phyloP scores from a whole-genome alignment of 73 alveolate species.

The Paramecium caudatum region DNA sequence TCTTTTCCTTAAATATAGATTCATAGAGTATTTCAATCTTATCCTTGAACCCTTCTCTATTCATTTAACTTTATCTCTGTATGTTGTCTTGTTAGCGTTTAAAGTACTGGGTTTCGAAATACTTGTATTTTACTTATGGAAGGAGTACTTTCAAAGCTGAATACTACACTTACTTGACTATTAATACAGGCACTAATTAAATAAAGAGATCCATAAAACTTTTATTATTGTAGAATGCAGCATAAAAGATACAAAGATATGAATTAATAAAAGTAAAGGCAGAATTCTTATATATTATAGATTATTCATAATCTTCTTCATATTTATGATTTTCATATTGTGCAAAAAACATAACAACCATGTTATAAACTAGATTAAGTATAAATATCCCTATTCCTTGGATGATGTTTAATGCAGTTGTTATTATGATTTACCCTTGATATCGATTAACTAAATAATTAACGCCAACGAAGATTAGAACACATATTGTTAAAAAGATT shows the following conservation, averaged over 20 bases:
- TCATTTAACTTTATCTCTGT: neutral
- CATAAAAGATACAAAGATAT: conserved; percentile 63
- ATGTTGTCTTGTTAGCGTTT: neutral
- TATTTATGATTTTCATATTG: conserved; percentile 71
- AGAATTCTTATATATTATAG: conserved; percentile 65
- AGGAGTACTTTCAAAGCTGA: neutral
- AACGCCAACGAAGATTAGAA: conserved; percentile 51
- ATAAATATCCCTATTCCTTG: conserved; percentile 67
- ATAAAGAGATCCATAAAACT: conserved; percentile 8
- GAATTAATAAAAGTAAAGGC: conserved; percentile 69
- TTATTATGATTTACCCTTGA: conserved; percentile 10
- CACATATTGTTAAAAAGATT: conserved; percentile 32
- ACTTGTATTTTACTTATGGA: neutral
- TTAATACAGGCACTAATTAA: conserved; percentile 66
- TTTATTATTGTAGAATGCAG: conserved; percentile 32
- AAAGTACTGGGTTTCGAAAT: neutral
- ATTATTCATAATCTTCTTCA: conserved; percentile 60
- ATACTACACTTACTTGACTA: conserved; percentile 38
- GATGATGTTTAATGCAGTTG: neutral
- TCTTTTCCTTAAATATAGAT: neutral
- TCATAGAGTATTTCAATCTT: neutral
- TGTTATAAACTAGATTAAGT: conserved; percentile 42
- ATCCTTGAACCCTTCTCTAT: conserved; percentile 20
- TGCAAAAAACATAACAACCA: conserved; percentile 42
- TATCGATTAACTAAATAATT: conserved; percentile 6